Evolutionary conservation across 2,329 filamentous ascomycete species (phyloP).

Genomic region (Macrophomina pseudophaseolina): DNA sequence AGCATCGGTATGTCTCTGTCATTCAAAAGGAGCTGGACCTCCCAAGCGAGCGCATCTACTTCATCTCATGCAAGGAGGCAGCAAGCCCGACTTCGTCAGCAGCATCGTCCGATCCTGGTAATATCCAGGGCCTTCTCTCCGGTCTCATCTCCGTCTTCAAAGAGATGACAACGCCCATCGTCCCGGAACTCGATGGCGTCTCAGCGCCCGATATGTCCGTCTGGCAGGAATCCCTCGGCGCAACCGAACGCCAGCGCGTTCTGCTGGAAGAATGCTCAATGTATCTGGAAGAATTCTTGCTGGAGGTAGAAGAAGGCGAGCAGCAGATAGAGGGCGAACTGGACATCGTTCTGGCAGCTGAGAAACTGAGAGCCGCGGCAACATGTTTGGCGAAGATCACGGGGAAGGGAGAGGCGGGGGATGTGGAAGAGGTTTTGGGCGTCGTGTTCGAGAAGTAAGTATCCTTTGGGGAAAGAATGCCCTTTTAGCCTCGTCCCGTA

Average conservation of each 20-base stretch:
- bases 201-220: constrained; percentile 63
- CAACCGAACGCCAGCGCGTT: constrained; percentile 86
- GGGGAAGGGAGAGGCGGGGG: constrained; percentile 80
- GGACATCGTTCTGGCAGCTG: constrained; percentile 89
- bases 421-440: constrained; percentile 93
- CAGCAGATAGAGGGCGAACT: constrained; percentile 54
- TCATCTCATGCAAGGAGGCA: constrained; percentile 75
- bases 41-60: constrained; percentile 54
- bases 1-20: constrained; percentile 29
- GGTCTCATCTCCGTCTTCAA: constrained; percentile 71
- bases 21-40: constrained; percentile 35
- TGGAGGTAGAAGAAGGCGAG: constrained; percentile 52
- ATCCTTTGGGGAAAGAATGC: not conserved
- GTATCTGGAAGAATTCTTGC: constrained; percentile 76
- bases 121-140: constrained; percentile 71
- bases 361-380: constrained; percentile 82
- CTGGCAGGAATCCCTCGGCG: constrained; percentile 83
- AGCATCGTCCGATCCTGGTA: constrained; percentile 58
- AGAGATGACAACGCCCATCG: constrained; percentile 66
- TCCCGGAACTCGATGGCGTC: constrained; percentile 36
- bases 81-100: constrained; percentile 33
- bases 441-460: constrained; percentile 97
- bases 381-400: constrained; percentile 84
- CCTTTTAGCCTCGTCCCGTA: too few species aligned
- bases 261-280: constrained; percentile 75